Percentiles rank a stretch among this genome's conserved stretches.
Conservation (phyloP, 169 alveolate genomes). For the Amoebophrya sp. region DNA sequence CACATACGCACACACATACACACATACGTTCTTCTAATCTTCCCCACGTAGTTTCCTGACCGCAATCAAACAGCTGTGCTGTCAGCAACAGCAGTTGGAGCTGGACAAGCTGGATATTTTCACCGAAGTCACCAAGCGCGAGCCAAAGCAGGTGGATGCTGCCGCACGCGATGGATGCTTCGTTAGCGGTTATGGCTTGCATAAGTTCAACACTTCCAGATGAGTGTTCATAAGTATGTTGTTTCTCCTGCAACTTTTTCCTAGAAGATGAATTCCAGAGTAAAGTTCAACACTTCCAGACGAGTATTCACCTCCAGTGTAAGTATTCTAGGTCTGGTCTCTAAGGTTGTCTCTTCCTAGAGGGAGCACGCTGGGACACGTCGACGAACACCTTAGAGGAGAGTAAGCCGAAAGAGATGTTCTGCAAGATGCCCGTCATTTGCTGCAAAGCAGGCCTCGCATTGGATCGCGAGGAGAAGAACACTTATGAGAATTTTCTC, state of each 20-base stretch:
- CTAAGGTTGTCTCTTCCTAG: constrained; percentile 44
- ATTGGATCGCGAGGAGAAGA: constrained; percentile 37
- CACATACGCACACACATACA: too few relatives aligned
- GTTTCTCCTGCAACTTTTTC: background rate
- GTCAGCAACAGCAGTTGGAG: constrained; percentile 80
- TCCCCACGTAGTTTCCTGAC: constrained; percentile 89
- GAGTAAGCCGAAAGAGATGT: constrained; percentile 85
- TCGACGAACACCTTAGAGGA: constrained; percentile 77
- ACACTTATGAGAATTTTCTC: too few relatives aligned
- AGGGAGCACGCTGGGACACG: constrained; percentile 68
- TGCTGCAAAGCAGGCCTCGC: constrained; percentile 73
- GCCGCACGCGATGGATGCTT: constrained; percentile 73
- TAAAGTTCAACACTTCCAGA: background rate
- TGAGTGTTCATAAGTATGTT: constrained; percentile 38
- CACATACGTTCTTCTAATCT: constrained; percentile 32
- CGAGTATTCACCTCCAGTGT: background rate
- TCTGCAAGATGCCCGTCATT: constrained; percentile 87
- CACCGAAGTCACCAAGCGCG: constrained; percentile 85
- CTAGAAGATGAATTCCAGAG: background rate
- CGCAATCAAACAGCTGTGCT: constrained; percentile 87
- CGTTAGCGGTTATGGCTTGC: background rate
- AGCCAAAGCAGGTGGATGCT: constrained; percentile 71
- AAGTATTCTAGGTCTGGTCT: background rate
- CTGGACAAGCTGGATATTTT: constrained; percentile 82
- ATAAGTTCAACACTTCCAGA: constrained; percentile 33